phyloP scores from a whole-genome alignment of 2,329 filamentous ascomycete species.

The Herpotrichia juniperi region DNA sequence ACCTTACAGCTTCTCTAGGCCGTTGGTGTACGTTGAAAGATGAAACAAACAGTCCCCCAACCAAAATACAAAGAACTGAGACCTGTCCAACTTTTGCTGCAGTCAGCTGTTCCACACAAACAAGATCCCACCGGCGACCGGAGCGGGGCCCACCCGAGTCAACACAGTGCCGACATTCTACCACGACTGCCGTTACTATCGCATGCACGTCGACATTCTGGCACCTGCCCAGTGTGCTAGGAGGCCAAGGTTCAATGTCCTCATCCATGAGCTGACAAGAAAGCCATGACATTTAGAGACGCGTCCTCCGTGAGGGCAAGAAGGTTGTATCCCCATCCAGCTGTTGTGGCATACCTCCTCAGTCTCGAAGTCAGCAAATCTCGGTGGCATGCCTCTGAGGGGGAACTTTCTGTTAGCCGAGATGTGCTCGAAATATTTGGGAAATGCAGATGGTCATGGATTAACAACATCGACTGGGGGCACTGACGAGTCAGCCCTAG shows the following conservation, averaged over 20 bases:
- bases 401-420: not conserved
- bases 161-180: not conserved
- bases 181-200: not conserved
- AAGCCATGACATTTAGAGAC: no score
- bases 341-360: not conserved
- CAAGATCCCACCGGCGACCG: not conserved
- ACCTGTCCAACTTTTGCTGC: not conserved
- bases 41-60: not conserved
- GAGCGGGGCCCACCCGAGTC: not conserved
- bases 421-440: not conserved
- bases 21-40: not conserved
- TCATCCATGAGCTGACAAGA: not conserved
- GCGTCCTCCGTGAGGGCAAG: not conserved
- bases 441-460: not conserved
- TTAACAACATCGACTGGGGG: no score
- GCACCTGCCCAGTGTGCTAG: not conserved
- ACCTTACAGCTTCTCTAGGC: not conserved
- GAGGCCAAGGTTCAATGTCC: not conserved
- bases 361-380: not conserved
- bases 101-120: not conserved
- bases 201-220: not conserved
- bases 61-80: not conserved
- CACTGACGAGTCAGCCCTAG: not conserved
- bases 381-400: not conserved
- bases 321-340: not conserved